phyloP scores from a whole-genome alignment of 2,329 filamentous ascomycete species.

The Venturia asperata region DNA sequence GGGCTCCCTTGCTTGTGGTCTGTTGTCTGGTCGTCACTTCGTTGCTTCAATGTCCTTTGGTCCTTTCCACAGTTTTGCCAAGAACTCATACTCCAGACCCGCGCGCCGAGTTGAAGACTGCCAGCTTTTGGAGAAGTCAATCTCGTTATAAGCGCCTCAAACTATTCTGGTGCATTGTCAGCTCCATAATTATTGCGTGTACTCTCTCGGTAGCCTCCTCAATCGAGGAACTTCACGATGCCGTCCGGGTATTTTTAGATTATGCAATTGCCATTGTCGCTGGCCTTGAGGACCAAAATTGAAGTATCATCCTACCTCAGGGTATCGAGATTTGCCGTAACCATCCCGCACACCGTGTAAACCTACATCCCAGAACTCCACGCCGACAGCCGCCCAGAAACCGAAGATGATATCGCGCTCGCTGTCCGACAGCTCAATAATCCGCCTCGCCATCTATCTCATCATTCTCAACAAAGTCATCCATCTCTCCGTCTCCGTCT shows the following conservation, averaged over 20 bases:
- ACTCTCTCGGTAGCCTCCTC: background rate
- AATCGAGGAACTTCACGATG: background rate
- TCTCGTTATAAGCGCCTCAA: background rate
- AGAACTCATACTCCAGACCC: too few relatives aligned
- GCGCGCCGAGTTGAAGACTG: background rate
- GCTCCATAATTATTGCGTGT: background rate
- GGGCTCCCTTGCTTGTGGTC: too few relatives aligned
- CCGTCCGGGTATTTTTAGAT: background rate
- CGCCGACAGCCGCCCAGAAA: background rate
- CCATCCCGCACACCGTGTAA: background rate
- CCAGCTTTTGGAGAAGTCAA: background rate
- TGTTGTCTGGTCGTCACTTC: background rate
- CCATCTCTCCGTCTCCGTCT: constrained; percentile 16
- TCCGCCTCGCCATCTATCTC: constrained; percentile 35
- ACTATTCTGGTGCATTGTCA: background rate
- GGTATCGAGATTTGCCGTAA: constrained; percentile 3
- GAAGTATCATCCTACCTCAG: constrained; percentile 8
- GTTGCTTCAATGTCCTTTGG: background rate
- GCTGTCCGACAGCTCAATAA: background rate
- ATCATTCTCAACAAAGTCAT: constrained; percentile 27
- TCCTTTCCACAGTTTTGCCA: background rate
- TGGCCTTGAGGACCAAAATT: background rate
- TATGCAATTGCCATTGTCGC: background rate
- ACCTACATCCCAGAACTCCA: constrained; percentile 10
- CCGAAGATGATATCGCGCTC: background rate